Base-by-base conservation (phyloP, 352 stramenopile genomes). In the Phytophthora agathidicida region DNA sequence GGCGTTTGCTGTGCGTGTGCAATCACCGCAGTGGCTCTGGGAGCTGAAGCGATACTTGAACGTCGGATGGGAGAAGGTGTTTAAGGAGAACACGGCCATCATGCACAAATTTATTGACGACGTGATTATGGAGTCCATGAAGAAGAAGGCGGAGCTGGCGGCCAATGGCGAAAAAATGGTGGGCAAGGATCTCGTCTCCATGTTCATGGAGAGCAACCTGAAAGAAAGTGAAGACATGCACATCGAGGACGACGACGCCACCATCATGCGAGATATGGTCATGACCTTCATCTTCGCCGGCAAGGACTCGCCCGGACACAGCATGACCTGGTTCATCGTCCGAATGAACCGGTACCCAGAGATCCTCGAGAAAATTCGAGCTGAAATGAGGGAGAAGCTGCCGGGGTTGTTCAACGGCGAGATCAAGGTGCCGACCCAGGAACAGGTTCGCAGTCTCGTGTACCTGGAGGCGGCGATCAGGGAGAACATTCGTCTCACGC, bases 211-310 rank as follows among this genome's bases (percentile, higher is more conserved):
- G 27, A 72, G 45, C 45, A 68, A 71, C 16, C 28, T 71, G 11
- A 39, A 50, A 16, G 37, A 62, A 9, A 65, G 60, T 14, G 45
- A 73, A 17, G 41, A 60, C 20, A 41, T 58, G n/a, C 37, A 59
- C 16, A 38, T 60, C 9, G 43, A 65, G 23, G 59, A 74, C 22
- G 46, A 65, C 5, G 63, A 78, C 23, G 46, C 62, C 20, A 65
- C 65, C 14, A 66, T 74, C 31, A 71, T 93, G 31, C 71, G 80
- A 3, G 78, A 93, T 48, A 86, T 94, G 58, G 65, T 89, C 5
- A 68, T 88, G 39, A 90, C 74, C 30, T 88, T 93, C 51, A 73
- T 93, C 31, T 78, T 93, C 26, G 84, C 78, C 7, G 84, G 83
- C 38, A 73, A 83, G 27, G 84, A 93, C 63, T 86, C 84, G 32